Base-by-base conservation (phyloP, 2,329 filamentous ascomycete species). In the Parastagonospora avenae region DNA sequence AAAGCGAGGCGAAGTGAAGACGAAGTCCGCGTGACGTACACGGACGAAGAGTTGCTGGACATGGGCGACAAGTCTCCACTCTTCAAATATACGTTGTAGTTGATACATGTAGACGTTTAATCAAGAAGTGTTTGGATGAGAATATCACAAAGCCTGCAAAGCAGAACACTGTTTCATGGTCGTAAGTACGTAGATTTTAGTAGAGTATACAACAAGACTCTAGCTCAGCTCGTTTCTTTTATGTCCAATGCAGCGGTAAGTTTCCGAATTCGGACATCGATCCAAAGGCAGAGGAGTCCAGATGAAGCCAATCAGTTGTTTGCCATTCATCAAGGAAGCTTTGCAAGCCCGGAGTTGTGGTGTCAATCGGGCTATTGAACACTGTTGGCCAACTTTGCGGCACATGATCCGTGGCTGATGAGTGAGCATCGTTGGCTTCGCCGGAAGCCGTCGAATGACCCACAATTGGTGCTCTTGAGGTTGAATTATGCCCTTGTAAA, bases 31-130 rank as follows among this genome's bases (percentile, higher is more conserved):
- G 65, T 55, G 7, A 63, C 59, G 46, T 76, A 74, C 52, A 70
- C 68, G 4, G 71, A 76, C 32, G 63, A 70, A 41, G 59, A 77
- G 50, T 55, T 76, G 28, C 53, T 70, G 30, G 59, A 65, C 30
- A 70, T 76, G 71, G 74, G 75, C 0, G 73, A 77, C 45, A 66
- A 70, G 51, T 73, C 66, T 9, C 75, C 75, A 4, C 55, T 77
- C 27, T 77, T 74, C 60, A 68, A 66, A 46, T 78, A 77, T 40
- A 58, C 46, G 4, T 40, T 62, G 19, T 62, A 51, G 11, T 8
- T 15, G 19, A 15, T 33, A 2, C 32, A 33, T 5, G 32, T 0
- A 33, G 19, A 24, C 19, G 19, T 24, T 24, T 24, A 3, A 24
- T 24, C 19, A 24, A 24, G 19, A 24, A 24, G 19, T 24, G 19